Conservation (phyloP, 2,329 filamentous ascomycete species). For the Hymenoscyphus scutula region DNA sequence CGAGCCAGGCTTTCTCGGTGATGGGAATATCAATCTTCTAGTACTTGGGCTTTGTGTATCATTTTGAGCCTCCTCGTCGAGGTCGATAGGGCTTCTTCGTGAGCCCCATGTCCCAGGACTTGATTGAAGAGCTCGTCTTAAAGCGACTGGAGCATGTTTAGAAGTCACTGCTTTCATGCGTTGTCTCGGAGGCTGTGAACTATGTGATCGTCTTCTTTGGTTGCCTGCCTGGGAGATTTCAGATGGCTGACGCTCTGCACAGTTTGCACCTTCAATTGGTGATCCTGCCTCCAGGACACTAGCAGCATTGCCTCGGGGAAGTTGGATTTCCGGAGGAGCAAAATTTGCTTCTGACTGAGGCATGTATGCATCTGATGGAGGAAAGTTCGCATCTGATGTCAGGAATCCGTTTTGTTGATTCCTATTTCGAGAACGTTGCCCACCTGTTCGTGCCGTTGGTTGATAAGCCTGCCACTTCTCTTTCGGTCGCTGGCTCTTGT, state of each 20-base stretch:
- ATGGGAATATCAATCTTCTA: constrained; percentile 72
- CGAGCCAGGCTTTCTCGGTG: constrained; percentile 64
- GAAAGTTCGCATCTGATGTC: constrained; percentile 20
- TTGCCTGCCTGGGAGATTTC: constrained; percentile 10
- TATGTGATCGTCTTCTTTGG: constrained; percentile 27
- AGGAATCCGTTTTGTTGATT: constrained; percentile 18
- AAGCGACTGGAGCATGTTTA: constrained; percentile 32
- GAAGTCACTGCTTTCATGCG: constrained; percentile 34
- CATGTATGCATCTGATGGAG: constrained; percentile 54
- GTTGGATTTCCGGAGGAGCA: constrained; percentile 29
- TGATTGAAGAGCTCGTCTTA: constrained; percentile 36
- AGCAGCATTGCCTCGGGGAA: constrained; percentile 23
- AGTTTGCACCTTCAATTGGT: constrained; percentile 16
- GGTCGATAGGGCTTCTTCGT: constrained; percentile 54
- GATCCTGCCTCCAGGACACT: constrained; percentile 6
- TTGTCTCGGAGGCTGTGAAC: constrained; percentile 29
- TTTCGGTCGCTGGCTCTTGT: constrained; percentile 76
- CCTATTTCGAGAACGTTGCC: constrained; percentile 35
- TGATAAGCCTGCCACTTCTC: constrained; percentile 67
- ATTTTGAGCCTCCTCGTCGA: constrained; percentile 50
- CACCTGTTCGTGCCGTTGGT: constrained; percentile 16
- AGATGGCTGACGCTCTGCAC: neutral
- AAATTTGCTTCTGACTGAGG: constrained; percentile 43
- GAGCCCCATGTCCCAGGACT: constrained; percentile 48
- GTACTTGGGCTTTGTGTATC: constrained; percentile 42